A percentile compares a stretch with the other conserved stretches of the same genome.
phyloP scores from a whole-genome alignment of 352 stramenopile species.

The Pythium grandisporangium region DNA sequence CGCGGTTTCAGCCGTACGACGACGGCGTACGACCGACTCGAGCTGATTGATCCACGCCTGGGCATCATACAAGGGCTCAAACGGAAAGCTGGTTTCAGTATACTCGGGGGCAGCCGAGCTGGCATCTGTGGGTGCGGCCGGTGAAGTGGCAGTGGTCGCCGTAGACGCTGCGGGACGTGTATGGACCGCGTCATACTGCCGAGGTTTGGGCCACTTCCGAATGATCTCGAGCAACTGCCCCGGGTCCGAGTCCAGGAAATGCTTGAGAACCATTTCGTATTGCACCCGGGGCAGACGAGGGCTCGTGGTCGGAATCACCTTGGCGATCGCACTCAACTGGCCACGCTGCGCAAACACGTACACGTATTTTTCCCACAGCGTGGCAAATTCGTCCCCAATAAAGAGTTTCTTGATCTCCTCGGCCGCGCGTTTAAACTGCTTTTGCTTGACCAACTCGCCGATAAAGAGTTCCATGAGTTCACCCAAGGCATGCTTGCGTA shows the following conservation, averaged over 20 bases:
- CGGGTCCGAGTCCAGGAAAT: constrained; percentile 76
- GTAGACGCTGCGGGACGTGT: no score
- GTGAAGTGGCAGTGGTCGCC: constrained; percentile 7
- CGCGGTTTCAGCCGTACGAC: constrained; percentile 52
- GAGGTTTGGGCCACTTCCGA: constrained; percentile 75
- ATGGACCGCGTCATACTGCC: constrained; percentile 20
- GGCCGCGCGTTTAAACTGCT: constrained; percentile 60
- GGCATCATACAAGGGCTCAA: constrained; percentile 73
- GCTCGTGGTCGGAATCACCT: constrained; percentile 61
- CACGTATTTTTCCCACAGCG: constrained; percentile 82
- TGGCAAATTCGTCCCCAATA: constrained; percentile 49
- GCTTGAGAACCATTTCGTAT: constrained; percentile 83
- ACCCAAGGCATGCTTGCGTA: constrained; percentile 43
- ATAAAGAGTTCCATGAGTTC: constrained; percentile 73
- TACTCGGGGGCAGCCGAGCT: constrained; percentile 44
- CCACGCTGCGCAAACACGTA: constrained; percentile 79
- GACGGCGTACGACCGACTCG: constrained; percentile 56
- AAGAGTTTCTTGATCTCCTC: constrained; percentile 72
- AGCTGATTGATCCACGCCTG: constrained; percentile 79
- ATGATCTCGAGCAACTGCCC: constrained; percentile 69
- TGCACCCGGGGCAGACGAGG: constrained; percentile 56
- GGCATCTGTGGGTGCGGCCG: constrained; percentile 5
- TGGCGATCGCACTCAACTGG: constrained; percentile 59
- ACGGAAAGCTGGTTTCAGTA: constrained; percentile 51
- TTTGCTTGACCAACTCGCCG: constrained; percentile 59